These are phyloP conservation scores for Flaveria brownii DNA, from an alignment of 129 eudicot species.

Conservation along the genomic window DNA sequence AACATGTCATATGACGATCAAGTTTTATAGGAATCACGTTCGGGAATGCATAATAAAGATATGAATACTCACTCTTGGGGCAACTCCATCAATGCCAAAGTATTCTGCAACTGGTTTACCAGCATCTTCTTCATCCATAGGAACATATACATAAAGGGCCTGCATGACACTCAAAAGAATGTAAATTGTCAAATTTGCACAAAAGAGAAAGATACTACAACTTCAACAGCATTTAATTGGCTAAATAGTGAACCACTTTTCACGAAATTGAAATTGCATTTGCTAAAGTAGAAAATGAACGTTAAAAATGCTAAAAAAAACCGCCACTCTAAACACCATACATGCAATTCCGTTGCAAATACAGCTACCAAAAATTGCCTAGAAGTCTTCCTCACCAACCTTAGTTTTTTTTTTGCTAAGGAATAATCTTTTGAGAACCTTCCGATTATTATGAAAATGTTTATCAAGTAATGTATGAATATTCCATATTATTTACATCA, in stretches of 20 bases:
- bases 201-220: not conserved
- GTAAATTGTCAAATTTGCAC: conserved; percentile 4
- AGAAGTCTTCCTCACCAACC: not conserved
- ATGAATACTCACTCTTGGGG: conserved; percentile 56
- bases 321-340: not conserved
- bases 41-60: conserved; percentile 6
- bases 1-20: conserved; percentile 11
- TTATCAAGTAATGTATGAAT: no score
- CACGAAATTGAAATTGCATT: not conserved
- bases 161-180: conserved; percentile 30
- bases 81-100: conserved; percentile 65
- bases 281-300: conserved; percentile 1
- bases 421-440: no score
- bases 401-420: not conserved
- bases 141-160: conserved; percentile 67
- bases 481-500: not conserved
- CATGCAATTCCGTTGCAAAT: not conserved
- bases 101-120: conserved; percentile 72
- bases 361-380: conserved; percentile 11
- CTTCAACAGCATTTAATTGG: conserved; percentile 9
- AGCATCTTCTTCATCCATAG: conserved; percentile 69
- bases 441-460: no score
- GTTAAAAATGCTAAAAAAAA: not conserved
- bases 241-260: not conserved
- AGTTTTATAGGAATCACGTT: not conserved